phyloP scores from a whole-genome alignment of 2,329 filamentous ascomycete genomes.

The Beauveria medogensis region DNA sequence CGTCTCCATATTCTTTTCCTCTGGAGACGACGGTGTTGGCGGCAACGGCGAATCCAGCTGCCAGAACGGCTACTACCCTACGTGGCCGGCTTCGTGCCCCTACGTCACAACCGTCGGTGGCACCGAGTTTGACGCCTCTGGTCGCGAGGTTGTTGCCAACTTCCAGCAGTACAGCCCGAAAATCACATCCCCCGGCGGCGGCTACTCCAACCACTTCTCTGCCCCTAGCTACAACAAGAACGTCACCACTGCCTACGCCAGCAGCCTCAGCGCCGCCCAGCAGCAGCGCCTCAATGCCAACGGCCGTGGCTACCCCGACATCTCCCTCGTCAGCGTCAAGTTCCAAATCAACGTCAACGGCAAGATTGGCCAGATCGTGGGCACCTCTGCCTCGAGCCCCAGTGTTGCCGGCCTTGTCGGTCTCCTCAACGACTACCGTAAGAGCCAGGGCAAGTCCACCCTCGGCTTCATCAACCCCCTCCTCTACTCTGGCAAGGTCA shows the following conservation, averaged over 20 bases:
- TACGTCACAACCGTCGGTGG: slow-evolving; percentile 44
- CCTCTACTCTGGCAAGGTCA: slow-evolving; percentile 13
- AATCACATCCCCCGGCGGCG: slow-evolving; percentile 2
- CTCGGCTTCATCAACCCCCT: slow-evolving; percentile 12
- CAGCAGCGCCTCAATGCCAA: background rate
- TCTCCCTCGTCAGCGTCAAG: slow-evolving; percentile 6
- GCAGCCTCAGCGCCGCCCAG: background rate
- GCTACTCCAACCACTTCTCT: slow-evolving; percentile 9
- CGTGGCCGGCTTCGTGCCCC: slow-evolving; percentile 33
- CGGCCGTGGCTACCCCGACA: slow-evolving; percentile 9
- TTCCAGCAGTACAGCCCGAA: slow-evolving; percentile 3
- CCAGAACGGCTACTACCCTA: slow-evolving; percentile 25
- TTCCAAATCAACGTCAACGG: slow-evolving; percentile 1
- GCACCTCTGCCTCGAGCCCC: slow-evolving; percentile 9
- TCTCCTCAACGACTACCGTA: slow-evolving; percentile 11
- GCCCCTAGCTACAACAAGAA: slow-evolving; percentile 6
- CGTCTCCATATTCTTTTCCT: slow-evolving; percentile 40
- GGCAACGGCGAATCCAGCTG: slow-evolving; percentile 17
- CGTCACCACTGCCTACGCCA: slow-evolving; percentile 1
- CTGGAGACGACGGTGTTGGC: slow-evolving; percentile 18
- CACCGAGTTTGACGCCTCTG: slow-evolving; percentile 22
- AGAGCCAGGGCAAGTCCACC: slow-evolving; percentile 2
- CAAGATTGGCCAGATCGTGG: background rate
- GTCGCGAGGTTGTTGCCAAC: slow-evolving; percentile 7
- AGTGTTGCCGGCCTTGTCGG: slow-evolving; percentile 1